Evolutionary conservation across 805 yeast genomes (phyloP).

Genomic region (Monosporozyma unispora): DNA sequence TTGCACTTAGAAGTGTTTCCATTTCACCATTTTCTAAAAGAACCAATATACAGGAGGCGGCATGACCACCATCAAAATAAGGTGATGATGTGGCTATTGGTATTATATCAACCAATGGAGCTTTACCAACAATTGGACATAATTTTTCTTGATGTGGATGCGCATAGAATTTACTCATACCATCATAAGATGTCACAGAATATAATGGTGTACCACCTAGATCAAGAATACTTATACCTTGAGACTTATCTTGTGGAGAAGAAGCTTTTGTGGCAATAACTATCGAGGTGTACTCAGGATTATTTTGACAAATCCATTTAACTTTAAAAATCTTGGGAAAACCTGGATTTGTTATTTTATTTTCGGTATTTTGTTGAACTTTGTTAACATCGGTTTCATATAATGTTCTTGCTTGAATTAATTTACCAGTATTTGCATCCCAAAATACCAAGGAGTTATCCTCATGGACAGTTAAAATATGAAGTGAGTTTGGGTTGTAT

Average conservation of each 20-base stretch:
- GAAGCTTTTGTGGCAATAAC: constrained; percentile 57
- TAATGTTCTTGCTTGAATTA: constrained; percentile 64
- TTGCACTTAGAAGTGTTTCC: constrained; percentile 50
- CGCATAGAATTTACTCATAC: constrained; percentile 71
- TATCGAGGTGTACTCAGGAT: constrained; percentile 73
- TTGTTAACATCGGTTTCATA: constrained; percentile 56
- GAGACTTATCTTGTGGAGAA: constrained; percentile 33
- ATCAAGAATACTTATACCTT: constrained; percentile 48
- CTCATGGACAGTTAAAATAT: constrained; percentile 64
- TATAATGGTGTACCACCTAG: constrained; percentile 76
- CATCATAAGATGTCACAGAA: constrained; percentile 71
- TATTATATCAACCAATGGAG: constrained; percentile 38
- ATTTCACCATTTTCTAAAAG: constrained; percentile 56
- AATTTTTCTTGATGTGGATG: constrained; percentile 46
- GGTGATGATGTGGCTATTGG: constrained; percentile 60
- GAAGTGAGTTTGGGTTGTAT: constrained; percentile 92
- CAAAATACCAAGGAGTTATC: constrained; percentile 86
- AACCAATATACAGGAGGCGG: constrained; percentile 57
- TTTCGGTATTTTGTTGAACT: constrained; percentile 31
- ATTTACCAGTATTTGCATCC: constrained; percentile 76
- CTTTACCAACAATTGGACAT: constrained; percentile 43
- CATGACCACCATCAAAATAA: constrained; percentile 69
- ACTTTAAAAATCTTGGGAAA: constrained; percentile 41
- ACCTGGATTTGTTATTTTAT: constrained; percentile 9
- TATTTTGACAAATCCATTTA: constrained; percentile 69